Evolutionary conservation across 1,139 yeast genomes (phyloP), one percentile per base, ranked within the genome.

Genomic region (Suhomyces anneliseae): DNA sequence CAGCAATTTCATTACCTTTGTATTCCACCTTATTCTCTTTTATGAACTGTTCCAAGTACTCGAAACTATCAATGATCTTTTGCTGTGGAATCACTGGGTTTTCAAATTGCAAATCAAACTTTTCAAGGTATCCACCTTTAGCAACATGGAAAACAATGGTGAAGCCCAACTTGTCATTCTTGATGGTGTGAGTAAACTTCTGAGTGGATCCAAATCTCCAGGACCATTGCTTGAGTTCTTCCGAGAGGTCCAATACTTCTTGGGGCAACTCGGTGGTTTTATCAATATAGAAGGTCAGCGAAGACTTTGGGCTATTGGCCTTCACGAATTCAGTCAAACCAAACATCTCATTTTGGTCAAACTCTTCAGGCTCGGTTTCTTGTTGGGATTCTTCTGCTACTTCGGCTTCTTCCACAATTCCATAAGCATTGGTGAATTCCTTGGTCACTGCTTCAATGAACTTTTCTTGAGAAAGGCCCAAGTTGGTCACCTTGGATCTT

Each of bases 121-220:
- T 52, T 34, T 61, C 61, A 6, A 74, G 54, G 2, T 60, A 40
- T 1, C 70, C 69, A 2, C 76, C 71, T 48, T 74, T 78, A 11
- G 69, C 79, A 5, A 82, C 78, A 2, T 59, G 47, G 46, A 82
- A 72, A 42, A 57, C 64, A 7, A 80, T 59, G 8, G 49, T 49
- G 37, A 76, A 57, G 2, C 68, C 73, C 34, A 59, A 57, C 36
- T 66, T 61, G 0, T 63, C 55, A 46, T 71, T 65, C 1, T 51
- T 53, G 34, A 82, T 59, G 5, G 60, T 58, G 56, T 84, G 86
- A 12, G 70, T 68, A 60, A 87, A 87, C 49, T 67, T 70, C 1
- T 96, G 96, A 0, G 95, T 84, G 36, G 77, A 74, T 0, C 90
- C 95, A 61, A 66, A 87, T 35, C 69, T 75, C 95, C 95, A 89